Base-by-base conservation (phyloP, 805 yeast genomes). In the Debaryomyces castellii region DNA sequence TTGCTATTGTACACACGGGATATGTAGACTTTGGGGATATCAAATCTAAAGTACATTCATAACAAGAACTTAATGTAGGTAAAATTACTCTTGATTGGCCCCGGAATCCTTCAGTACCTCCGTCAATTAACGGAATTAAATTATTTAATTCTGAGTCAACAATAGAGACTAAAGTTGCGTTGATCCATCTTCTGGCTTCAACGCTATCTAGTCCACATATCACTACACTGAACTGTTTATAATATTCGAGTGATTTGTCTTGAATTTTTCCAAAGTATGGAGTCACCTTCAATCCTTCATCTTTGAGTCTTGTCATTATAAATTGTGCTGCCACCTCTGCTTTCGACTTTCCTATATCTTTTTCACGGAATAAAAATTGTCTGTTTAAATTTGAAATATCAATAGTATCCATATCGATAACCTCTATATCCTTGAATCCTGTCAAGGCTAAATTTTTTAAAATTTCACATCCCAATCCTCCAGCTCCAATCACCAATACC, bases 1-100 rank as follows among this genome's bases (percentile, higher is more conserved):
- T 87, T 2, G 97, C 96, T 42, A 94, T 84, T 0, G 98, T 94
- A 64, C 98, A 94, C 52, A 92, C 83, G 2, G 98, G 97, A 54
- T 83, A 88, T 0, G 89, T 83, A 8, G 72, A 70, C 49, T 77
- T 80, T 1, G 76, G 75, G 9, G 87, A 80, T 35, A 90, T 70
- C 62, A 95, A 77, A 47, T 84, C 87, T 43, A 88, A 69, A 4
- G 96, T 87, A 58, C 99, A 92, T 62, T 92, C 98, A 69, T 89
- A 92, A 66, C 99, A 92, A 0, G 97, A 86, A 0, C 92, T 81
- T 24, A 89, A 64, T 0, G 89, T 82, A 1, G 99, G 98, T 14
- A 90, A 66, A 32, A 92, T 89, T 11, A 89, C 85, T 56, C 96
- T 82, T 11, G 90, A 79, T 57, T 92, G 96, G 2, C 99, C 99